Conservation (phyloP, 2,329 filamentous ascomycete genomes). For the Coleophoma cylindrospora region DNA sequence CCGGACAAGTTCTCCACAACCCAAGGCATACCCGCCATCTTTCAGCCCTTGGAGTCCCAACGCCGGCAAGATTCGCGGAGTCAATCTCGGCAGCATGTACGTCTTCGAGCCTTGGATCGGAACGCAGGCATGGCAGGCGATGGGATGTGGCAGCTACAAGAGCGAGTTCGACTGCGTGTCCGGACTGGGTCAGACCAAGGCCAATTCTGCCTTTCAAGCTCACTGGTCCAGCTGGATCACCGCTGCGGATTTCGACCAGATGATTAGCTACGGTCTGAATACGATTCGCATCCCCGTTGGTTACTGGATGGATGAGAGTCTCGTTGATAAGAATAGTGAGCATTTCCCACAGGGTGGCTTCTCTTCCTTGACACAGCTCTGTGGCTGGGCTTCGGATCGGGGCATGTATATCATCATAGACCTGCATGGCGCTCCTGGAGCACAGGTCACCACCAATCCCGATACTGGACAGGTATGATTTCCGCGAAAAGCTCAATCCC, state of each 20-base stretch:
- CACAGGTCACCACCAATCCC: slow-evolving; percentile 34
- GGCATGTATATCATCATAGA: slow-evolving; percentile 45
- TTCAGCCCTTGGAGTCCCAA: slow-evolving; percentile 11
- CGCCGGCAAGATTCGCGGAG: slow-evolving; percentile 38
- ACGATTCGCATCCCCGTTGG: slow-evolving; percentile 44
- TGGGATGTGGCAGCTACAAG: slow-evolving; percentile 36
- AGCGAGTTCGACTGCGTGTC: slow-evolving; percentile 44
- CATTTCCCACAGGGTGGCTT: slow-evolving; percentile 42
- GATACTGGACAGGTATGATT: slow-evolving; percentile 31
- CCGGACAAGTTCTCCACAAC: too few species aligned
- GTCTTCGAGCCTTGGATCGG: slow-evolving; percentile 44
- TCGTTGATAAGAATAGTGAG: slow-evolving; percentile 37
- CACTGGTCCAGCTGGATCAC: slow-evolving; percentile 46
- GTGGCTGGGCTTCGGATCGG: slow-evolving; percentile 36
- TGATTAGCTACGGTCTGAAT: slow-evolving; percentile 39
- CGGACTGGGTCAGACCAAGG: slow-evolving; percentile 35
- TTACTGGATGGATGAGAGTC: slow-evolving; percentile 43
- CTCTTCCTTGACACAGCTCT: slow-evolving; percentile 36
- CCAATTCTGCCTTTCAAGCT: slow-evolving; percentile 35
- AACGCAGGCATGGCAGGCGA: slow-evolving; percentile 31
- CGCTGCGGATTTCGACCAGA: slow-evolving; percentile 36
- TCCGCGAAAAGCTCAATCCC: neutral
- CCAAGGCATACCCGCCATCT: neutral
- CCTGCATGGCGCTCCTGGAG: slow-evolving; percentile 41
- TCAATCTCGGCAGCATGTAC: slow-evolving; percentile 43